Evolutionary conservation across 352 stramenopile genomes (phyloP), one percentile per base, ranked within the genome.

Genomic region (Phytophthora pseudosyringae): DNA sequence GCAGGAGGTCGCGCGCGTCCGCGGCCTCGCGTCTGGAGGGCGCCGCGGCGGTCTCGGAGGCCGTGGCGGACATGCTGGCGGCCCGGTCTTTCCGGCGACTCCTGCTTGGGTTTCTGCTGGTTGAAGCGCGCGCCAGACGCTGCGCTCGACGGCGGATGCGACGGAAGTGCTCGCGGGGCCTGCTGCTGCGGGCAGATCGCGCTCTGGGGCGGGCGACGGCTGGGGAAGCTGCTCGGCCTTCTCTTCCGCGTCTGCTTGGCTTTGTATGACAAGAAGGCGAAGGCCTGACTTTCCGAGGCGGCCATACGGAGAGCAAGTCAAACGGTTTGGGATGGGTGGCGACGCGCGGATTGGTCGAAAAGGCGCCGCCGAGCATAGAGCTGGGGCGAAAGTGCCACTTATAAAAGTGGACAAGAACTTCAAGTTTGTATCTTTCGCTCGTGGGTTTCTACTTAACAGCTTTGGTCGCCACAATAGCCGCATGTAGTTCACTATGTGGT

Each of bases 1-100:
- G 61, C 18, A 75, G 26, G 16, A 62, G 26, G 28, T 71, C 61
- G 32, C 67, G 61, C 12, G 61, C 67, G 40, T 75, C 62, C 4
- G 35, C 16, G 4, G 60, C 45, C 31, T 58, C 48, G 35, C 41
- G n/a, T 52, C 36, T 48, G 28, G 57, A 50, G n/a, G 49, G 49
- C 25, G 35, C 12, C 16, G 28, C 32, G 44, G 13, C 35, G 35
- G 36, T 61, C 32, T 40, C 36, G 2, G 46, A 9, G 51, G 13
- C 4, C 8, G 21, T 28, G 16, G 50, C 18, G 21, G 46, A 63
- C 61, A 69, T 69, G 13, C 21, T 51, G 5, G 21, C 9, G 3
- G 10, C 15, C 40, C 25, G 33, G 26, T 59, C 43, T 39, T 44
- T 55, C 36, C 35, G 46, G 33, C 21, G 16, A 29, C 48, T 64